phyloP scores from a whole-genome alignment of 768 basidiomycete species.

The Russula sp. region DNA sequence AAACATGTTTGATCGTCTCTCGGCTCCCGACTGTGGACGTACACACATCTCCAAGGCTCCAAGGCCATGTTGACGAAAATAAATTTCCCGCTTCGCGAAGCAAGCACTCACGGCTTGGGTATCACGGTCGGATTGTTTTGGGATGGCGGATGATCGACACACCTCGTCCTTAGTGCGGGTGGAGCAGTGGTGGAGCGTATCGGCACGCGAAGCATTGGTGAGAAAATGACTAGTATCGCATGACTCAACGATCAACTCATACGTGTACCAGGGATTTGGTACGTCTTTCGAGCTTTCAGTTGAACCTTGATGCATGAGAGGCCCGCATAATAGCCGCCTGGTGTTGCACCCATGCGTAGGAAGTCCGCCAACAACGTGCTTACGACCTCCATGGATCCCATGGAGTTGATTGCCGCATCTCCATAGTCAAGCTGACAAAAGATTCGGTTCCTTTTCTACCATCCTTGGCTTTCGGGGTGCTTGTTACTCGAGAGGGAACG shows the following conservation, averaged over 20 bases:
- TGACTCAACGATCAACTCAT: background rate
- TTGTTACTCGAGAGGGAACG: background rate
- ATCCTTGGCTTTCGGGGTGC: background rate
- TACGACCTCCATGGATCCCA: no score
- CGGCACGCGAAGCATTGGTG: background rate
- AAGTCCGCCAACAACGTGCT: background rate
- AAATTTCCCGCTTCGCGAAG: slow-evolving; percentile 6
- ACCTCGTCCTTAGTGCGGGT: background rate
- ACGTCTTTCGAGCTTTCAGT: background rate
- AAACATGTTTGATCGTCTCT: slow-evolving; percentile 4
- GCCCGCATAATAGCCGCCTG: background rate
- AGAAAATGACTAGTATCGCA: background rate
- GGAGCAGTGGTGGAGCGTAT: background rate
- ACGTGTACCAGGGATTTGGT: background rate
- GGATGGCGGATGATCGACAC: slow-evolving; percentile 12
- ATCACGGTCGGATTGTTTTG: background rate
- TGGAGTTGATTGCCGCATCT: no score
- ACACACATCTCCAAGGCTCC: slow-evolving; percentile 7
- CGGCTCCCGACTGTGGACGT: slow-evolving; percentile 10
- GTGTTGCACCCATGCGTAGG: background rate
- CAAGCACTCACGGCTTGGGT: background rate
- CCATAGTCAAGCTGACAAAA: background rate
- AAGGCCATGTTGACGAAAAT: background rate
- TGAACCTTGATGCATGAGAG: background rate
- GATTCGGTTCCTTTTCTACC: background rate